Evolutionary conservation across 2,329 filamentous ascomycete species (phyloP), one percentile per base, ranked within the genome.

Genomic region (Aureobasidium zeae): DNA sequence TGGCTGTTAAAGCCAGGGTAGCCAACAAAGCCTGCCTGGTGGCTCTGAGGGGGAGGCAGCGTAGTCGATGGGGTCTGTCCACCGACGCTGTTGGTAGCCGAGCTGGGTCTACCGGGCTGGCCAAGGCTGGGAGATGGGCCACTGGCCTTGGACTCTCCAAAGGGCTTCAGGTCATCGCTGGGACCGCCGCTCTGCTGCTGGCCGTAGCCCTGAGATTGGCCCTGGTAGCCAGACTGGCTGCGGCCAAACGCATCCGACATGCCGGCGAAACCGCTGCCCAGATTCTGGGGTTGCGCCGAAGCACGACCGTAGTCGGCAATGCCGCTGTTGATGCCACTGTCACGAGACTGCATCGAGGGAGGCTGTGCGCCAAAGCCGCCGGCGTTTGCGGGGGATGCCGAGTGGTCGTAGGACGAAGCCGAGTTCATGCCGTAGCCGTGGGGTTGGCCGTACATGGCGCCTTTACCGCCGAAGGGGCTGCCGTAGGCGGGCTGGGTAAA

Each of bases 361-460:
- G n/a, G n/a, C 25, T 54, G 47, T 30, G 63, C 63, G 22, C 66
- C 66, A 49, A 74, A 76, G 13, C 68, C 68, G 35, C 68, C 70
- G 16, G 70, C 69, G 24, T 74, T 77, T 9, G 79, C 77, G 16
- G 78, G 79, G 12, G 77, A 74, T 2, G 75, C 73, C 57, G 82
- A 75, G 51, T 71, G 67, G 32, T 82, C 79, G 53, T 76, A 79
- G 7, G 74, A 74, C 28, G 67, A 65, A 48, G 72, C 69, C 15
- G 69, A 66, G 48, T 67, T 68, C 64, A 73, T 72, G 47, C 66
- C 67, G 57, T 80, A 82, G 45, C 65, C 70, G 52, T 78, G 74
- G 29, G 76, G 74, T 53, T 78, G 77, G 22, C 70, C 74, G 54
- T 81, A 81, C 73, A 79, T 77, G 52, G 69, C 71, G 51, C 70